phyloP scores from a whole-genome alignment of 305 asterid genomes.

The Fraxinus nigra region DNA sequence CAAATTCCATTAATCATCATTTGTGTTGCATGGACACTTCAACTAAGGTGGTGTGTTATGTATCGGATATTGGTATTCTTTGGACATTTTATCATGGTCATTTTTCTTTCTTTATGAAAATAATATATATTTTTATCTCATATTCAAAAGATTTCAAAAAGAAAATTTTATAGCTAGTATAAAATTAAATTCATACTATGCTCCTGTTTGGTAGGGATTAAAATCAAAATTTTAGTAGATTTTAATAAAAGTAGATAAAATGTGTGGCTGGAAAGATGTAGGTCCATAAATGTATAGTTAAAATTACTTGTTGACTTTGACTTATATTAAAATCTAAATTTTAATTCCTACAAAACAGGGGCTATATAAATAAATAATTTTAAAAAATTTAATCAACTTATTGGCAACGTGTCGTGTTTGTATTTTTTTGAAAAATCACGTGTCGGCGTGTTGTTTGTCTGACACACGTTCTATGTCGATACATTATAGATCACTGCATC shows the following conservation, averaged over 20 bases:
- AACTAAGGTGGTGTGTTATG: background rate
- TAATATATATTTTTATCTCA: too few species aligned
- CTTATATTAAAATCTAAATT: too few species aligned
- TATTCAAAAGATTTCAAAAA: background rate
- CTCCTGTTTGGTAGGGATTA: background rate
- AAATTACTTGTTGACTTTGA: too few species aligned
- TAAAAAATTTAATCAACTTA: background rate
- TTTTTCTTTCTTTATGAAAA: too few species aligned
- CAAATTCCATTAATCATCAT: background rate
- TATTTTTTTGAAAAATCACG: background rate
- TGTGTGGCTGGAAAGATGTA: background rate
- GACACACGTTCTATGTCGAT: background rate
- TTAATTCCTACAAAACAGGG: too few species aligned
- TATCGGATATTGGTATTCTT: background rate
- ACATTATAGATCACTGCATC: background rate
- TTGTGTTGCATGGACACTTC: background rate
- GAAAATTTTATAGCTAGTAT: too few species aligned
- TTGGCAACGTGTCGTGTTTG: background rate
- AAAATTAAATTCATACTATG: too few species aligned
- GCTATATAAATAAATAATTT: background rate
- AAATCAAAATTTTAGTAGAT: too few species aligned
- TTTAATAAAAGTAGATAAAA: too few species aligned
- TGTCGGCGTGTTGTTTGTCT: background rate
- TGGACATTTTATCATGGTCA: too few species aligned
- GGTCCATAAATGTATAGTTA: background rate